A percentile compares a stretch with the other conserved stretches of the same genome.
These are phyloP conservation scores for Conoideocrella luteorostrata DNA, from an alignment of 2,329 filamentous ascomycete genomes.

Conservation along the genomic window DNA sequence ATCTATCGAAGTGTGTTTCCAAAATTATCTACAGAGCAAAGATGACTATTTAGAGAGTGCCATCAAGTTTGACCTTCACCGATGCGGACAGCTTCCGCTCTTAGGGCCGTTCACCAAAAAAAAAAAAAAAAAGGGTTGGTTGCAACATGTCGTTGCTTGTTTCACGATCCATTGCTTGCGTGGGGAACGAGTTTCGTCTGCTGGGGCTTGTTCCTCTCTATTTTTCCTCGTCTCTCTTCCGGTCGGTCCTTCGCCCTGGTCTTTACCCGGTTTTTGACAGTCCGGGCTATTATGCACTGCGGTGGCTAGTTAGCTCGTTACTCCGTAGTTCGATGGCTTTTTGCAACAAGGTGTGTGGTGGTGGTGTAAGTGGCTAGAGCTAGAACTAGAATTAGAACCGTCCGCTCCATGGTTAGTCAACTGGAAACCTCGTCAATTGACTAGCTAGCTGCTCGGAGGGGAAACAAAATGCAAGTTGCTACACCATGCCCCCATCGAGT, in stretches of 20 bases:
- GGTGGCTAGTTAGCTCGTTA: no score
- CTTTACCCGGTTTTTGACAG: conserved; percentile 6
- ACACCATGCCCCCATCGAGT: neutral
- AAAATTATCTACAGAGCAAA: no score
- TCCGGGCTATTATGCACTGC: conserved; percentile 6
- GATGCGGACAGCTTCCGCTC: neutral
- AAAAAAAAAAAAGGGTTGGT: conserved; percentile 1
- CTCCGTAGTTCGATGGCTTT: no score
- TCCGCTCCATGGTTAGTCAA: no score
- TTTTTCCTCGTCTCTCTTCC: neutral
- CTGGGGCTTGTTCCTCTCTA: neutral
- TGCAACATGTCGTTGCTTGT: conserved; percentile 2
- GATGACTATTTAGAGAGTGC: conserved; percentile 10
- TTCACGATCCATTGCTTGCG: conserved; percentile 9
- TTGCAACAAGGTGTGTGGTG: no score
- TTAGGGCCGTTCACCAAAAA: conserved; percentile 7
- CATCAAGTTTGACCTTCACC: conserved; percentile 4
- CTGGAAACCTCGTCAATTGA: neutral
- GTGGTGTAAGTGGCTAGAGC: neutral
- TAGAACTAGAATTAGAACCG: no score
- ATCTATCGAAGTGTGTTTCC: neutral
- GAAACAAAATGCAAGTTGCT: neutral
- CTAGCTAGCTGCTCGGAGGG: neutral
- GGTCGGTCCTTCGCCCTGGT: neutral
- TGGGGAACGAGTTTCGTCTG: conserved; percentile 7